These are phyloP conservation scores for Alternaria triticina DNA, from an alignment of 2,329 filamentous ascomycete species.

Conservation along the genomic window DNA sequence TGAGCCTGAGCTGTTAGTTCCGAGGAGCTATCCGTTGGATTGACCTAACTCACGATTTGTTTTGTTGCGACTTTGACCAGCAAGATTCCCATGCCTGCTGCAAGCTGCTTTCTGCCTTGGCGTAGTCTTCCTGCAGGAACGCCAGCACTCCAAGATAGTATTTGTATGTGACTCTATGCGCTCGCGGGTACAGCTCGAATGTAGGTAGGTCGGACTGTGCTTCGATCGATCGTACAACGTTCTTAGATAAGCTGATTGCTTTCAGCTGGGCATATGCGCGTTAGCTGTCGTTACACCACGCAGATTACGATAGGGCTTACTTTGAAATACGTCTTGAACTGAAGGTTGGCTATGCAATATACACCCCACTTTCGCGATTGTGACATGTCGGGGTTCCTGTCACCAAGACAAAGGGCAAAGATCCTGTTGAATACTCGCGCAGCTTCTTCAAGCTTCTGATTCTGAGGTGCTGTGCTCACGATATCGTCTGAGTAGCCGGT, in stretches of 20 bases:
- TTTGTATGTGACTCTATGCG: constrained; percentile 93
- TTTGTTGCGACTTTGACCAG: constrained; percentile 72
- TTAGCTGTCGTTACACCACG: constrained; percentile 4
- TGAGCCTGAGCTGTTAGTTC: constrained; percentile 65
- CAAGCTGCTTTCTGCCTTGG: constrained; percentile 64
- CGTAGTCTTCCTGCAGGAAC: constrained; percentile 94
- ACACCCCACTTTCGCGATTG: constrained; percentile 98
- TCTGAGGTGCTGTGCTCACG: constrained; percentile 66
- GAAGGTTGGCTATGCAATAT: constrained; percentile 90
- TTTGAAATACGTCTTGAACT: constrained; percentile 99
- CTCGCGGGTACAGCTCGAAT: constrained; percentile 79
- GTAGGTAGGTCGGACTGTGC: constrained; percentile 82
- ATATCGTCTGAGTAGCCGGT: constrained; percentile 78
- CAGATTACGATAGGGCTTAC: constrained; percentile 35
- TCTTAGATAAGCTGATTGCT: constrained; percentile 86
- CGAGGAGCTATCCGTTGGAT: constrained; percentile 35
- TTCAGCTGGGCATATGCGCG: constrained; percentile 64
- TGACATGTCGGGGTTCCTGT: constrained; percentile 76
- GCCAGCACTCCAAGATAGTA: constrained; percentile 95
- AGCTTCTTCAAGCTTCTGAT: constrained; percentile 88
- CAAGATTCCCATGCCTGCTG: constrained; percentile 84
- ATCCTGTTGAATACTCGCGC: constrained; percentile 90
- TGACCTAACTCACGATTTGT: constrained; percentile 70
- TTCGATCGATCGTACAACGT: constrained; percentile 81
- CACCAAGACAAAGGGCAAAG: constrained; percentile 87